Conservation (phyloP, 768 basidiomycete species). For the Kwoniella dejecticola region DNA sequence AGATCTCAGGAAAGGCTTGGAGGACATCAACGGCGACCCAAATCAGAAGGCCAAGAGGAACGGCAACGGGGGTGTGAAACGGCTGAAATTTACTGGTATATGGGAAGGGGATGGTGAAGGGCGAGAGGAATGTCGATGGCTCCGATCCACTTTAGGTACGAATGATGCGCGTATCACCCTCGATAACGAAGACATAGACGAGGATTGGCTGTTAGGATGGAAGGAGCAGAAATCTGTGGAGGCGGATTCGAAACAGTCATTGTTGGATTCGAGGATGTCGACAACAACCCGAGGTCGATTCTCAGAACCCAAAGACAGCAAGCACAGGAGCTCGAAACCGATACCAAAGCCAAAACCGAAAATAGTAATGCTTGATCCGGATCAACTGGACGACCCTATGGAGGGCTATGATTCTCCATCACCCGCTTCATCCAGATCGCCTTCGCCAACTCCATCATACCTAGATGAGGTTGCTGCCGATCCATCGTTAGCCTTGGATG, state of each 20-base stretch:
- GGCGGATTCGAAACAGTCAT: background rate
- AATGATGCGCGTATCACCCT: constrained; percentile 28
- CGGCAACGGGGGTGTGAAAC: constrained; percentile 56
- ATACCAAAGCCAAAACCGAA: constrained; percentile 29
- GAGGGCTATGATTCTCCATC: constrained; percentile 73
- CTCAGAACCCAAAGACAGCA: background rate
- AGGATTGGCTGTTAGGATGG: constrained; percentile 50
- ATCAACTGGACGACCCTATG: constrained; percentile 81
- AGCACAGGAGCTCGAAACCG: constrained; percentile 5
- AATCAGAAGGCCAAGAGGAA: constrained; percentile 6
- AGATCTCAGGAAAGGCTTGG: constrained; percentile 41
- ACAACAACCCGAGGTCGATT: no score
- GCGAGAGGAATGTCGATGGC: constrained; percentile 65
- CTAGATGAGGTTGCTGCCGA: constrained; percentile 82
- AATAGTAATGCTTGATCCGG: constrained; percentile 57
- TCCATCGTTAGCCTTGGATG: constrained; percentile 72
- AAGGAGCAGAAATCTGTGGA: constrained; percentile 1
- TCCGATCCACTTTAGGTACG: constrained; percentile 59
- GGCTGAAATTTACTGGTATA: constrained; percentile 67
- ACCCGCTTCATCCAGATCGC: constrained; percentile 66
- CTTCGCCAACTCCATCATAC: constrained; percentile 78
- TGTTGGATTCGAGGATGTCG: no score
- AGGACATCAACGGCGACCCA: constrained; percentile 27
- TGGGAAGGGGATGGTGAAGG: constrained; percentile 79
- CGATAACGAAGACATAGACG: constrained; percentile 19